Percentiles rank a stretch among this genome's conserved stretches.
These are phyloP conservation scores for Echites panduratus DNA, from an alignment of 257 asterid genomes.

Conservation along the genomic window DNA sequence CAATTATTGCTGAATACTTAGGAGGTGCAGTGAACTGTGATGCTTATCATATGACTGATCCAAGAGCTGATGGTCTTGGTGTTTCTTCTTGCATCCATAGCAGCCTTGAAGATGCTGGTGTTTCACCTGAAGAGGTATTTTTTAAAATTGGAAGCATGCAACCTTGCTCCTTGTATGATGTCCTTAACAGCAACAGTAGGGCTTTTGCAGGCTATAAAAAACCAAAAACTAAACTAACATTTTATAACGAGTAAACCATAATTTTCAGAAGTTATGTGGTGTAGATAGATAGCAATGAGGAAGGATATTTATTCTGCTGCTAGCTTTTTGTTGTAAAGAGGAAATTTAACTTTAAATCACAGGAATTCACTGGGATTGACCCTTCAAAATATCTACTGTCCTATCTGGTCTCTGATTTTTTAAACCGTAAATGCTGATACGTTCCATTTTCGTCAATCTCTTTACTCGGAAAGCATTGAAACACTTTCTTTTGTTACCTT, in stretches of 20 bases:
- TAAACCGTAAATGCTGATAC: not conserved
- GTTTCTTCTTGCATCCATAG: conserved; percentile 78
- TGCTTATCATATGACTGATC: conserved; percentile 96
- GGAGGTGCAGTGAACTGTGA: conserved; percentile 96
- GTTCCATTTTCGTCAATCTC: not conserved
- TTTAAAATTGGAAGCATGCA: not conserved
- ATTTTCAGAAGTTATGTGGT: not conserved
- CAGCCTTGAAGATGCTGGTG: conserved; percentile 82
- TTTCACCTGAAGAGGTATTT: conserved; percentile 86
- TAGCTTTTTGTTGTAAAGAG: not conserved
- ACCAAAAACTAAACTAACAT: not conserved
- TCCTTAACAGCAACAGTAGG: not conserved
- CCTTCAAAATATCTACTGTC: not conserved
- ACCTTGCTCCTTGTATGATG: not conserved
- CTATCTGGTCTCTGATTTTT: not conserved
- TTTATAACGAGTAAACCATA: not conserved
- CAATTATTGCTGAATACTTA: conserved; percentile 84
- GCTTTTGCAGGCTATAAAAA: not conserved
- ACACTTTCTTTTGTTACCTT: not conserved
- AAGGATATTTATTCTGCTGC: not conserved
- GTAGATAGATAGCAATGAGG: not conserved
- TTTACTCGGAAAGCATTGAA: not conserved
- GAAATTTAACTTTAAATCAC: not conserved
- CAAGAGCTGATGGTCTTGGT: conserved; percentile 93
- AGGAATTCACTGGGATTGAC: not conserved